Conservation (phyloP, 2,329 filamentous ascomycete genomes). For the Sporothrix inflata region DNA sequence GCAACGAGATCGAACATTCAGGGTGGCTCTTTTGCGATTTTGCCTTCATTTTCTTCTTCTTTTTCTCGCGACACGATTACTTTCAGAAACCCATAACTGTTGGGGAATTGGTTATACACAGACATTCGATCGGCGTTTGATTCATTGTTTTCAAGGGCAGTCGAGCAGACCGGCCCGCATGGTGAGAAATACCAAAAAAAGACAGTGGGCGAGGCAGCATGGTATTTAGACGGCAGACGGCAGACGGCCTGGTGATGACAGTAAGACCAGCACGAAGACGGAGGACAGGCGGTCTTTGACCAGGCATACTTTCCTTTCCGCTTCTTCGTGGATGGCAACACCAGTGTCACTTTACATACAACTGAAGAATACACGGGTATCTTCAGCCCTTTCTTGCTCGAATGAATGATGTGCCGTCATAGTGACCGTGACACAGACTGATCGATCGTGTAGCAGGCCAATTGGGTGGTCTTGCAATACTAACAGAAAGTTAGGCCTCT, state of each 20-base stretch:
- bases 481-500: no score
- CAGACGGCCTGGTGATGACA: background rate
- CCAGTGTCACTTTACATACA: background rate
- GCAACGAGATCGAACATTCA: conserved; percentile 10
- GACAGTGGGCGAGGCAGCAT: background rate
- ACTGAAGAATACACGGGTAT: conserved; percentile 4
- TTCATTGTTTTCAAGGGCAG: background rate
- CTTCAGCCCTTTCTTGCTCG: background rate
- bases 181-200: conserved; percentile 11
- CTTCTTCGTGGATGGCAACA: background rate
- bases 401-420: background rate
- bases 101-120: conserved; percentile 25
- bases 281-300: background rate
- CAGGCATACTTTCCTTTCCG: background rate
- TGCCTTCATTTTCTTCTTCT: conserved; percentile 4
- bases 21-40: conserved; percentile 17
- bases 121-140: conserved; percentile 21
- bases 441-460: no score
- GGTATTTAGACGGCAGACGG: background rate
- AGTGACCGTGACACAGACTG: background rate
- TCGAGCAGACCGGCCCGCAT: background rate
- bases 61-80: conserved; percentile 4
- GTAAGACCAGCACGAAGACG: background rate
- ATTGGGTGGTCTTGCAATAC: no score
- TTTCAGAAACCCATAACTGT: conserved; percentile 5